Evolutionary conservation across 108 stramenopile species (phyloP).

Genomic region (Pseudonitzschia delicatissima): DNA sequence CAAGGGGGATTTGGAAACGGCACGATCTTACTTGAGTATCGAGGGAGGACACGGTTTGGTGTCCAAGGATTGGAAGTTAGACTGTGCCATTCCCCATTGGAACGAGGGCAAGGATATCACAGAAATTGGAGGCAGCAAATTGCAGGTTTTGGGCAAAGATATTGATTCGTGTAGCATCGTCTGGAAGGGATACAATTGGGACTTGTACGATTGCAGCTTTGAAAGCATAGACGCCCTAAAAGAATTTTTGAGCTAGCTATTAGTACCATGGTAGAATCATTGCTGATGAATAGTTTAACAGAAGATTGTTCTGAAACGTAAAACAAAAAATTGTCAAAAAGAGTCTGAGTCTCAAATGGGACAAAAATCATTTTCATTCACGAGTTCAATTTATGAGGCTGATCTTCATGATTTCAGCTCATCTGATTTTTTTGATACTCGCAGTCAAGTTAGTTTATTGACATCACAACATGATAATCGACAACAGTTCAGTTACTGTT

Average conservation of each 20-base stretch:
- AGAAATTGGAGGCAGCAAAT: slow-evolving; percentile 7
- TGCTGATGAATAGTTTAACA: no score
- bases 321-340: no score
- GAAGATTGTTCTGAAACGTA: no score
- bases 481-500: no score
- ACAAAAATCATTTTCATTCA: no score
- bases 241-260: slow-evolving; percentile 8
- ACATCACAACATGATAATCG: no score
- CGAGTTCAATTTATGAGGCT: no score
- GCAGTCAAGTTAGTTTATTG: no score
- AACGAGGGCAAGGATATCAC: slow-evolving; percentile 49
- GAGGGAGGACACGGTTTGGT: slow-evolving; percentile 74
- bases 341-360: no score
- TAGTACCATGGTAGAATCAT: no score
- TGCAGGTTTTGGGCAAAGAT: slow-evolving; percentile 21
- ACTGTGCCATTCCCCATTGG: slow-evolving; percentile 73
- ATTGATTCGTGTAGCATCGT: slow-evolving; percentile 32
- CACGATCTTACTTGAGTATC: slow-evolving; percentile 51
- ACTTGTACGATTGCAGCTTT: slow-evolving; percentile 49
- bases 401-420: no score
- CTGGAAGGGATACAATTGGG: slow-evolving; percentile 45
- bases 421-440: no score
- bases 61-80: slow-evolving; percentile 69
- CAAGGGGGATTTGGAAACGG: slow-evolving; percentile 55
- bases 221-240: slow-evolving; percentile 12